phyloP scores from a whole-genome alignment of 306 rosid genomes.

The Quercus glauca region DNA sequence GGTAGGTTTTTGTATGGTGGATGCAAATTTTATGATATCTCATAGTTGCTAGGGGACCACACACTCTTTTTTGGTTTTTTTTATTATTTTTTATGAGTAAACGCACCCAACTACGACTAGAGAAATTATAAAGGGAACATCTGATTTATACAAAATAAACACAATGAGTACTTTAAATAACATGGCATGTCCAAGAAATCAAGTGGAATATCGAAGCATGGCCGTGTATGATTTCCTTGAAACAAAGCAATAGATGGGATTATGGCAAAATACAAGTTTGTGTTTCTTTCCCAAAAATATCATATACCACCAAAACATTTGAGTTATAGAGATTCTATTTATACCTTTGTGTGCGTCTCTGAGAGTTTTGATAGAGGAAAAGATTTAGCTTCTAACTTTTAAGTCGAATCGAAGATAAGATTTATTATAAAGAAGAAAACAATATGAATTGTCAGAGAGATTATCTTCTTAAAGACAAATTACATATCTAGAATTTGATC shows the following conservation, averaged over 20 bases:
- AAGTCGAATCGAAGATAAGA: neutral
- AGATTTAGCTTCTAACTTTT: slow-evolving; percentile 4
- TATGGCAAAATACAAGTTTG: neutral
- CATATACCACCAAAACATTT: neutral
- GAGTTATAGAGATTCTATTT: neutral
- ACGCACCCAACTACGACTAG: neutral
- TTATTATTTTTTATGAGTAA: too few species aligned
- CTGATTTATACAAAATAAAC: neutral
- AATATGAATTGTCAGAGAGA: neutral
- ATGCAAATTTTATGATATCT: too few species aligned
- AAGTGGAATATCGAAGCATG: neutral
- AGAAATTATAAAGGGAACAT: neutral
- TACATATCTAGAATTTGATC: slow-evolving; percentile 6
- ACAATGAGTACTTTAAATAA: neutral
- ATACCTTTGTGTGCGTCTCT: too few species aligned
- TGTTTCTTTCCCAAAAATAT: neutral
- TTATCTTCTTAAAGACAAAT: neutral
- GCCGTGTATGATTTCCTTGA: neutral
- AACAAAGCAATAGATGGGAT: neutral
- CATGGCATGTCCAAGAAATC: neutral
- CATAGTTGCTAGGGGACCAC: too few species aligned
- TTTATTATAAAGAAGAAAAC: neutral
- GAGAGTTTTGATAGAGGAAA: slow-evolving; percentile 11
- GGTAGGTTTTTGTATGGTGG: too few species aligned
- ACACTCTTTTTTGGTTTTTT: too few species aligned